phyloP scores from a whole-genome alignment of 768 basidiomycete species.

The Cystoderma amianthinum region DNA sequence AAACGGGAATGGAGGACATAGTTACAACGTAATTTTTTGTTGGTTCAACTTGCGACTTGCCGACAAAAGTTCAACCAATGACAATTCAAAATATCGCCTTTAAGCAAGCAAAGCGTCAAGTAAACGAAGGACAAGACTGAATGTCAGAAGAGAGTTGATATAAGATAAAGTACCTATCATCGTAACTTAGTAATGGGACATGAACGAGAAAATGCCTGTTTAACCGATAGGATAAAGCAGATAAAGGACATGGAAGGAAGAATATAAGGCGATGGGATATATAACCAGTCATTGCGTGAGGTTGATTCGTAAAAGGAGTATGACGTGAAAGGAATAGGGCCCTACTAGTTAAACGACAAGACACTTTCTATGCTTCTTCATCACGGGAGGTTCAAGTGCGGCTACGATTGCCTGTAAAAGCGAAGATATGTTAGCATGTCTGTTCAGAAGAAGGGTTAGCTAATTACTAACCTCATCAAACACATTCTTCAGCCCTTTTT shows the following conservation, averaged over 20 bases:
- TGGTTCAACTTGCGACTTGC: no score
- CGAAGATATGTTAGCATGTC: conserved; percentile 5
- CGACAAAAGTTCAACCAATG: no score
- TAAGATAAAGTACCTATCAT: no score
- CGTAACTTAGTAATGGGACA: no score
- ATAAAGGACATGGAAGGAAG: conserved; percentile 20
- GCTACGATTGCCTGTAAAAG: conserved; percentile 86
- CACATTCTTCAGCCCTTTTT: conserved; percentile 99
- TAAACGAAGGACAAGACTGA: no score
- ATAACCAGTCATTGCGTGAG: conserved; percentile 37
- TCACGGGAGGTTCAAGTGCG: conserved; percentile 93
- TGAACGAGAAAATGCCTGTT: conserved; percentile 27
- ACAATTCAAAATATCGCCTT: no score
- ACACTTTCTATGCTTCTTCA: conserved; percentile 77
- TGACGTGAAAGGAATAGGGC: conserved; percentile 15
- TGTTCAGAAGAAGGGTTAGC: not conserved
- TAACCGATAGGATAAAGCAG: conserved; percentile 29
- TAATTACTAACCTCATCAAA: conserved; percentile 89
- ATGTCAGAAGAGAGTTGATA: no score
- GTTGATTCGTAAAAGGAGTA: conserved; percentile 28
- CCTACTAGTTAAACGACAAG: conserved; percentile 63
- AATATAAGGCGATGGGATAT: conserved; percentile 32
- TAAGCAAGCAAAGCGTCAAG: no score
- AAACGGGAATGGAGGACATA: no score
- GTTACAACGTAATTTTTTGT: no score